A percentile compares a stretch with the other conserved stretches of the same genome.
These are phyloP conservation scores for Fusarium sp. DNA, from an alignment of 2,329 filamentous ascomycete species.

Conservation along the genomic window DNA sequence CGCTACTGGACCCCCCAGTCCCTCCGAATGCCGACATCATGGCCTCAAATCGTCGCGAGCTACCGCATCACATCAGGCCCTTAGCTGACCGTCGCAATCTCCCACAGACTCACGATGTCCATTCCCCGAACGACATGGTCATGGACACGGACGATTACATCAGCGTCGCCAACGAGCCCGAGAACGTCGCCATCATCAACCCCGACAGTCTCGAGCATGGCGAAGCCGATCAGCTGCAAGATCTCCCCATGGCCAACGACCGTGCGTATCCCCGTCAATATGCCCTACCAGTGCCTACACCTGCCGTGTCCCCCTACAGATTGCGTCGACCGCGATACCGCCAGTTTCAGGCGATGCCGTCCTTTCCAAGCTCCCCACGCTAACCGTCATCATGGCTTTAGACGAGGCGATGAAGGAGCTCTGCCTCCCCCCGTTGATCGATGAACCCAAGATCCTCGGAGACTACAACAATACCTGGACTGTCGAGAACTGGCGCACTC, in stretches of 20 bases:
- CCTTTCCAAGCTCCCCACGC: conserved; percentile 11
- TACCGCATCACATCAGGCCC: conserved; percentile 30
- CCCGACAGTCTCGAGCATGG: conserved; percentile 60
- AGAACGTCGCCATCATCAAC: conserved; percentile 65
- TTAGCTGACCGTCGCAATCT: conserved; percentile 40
- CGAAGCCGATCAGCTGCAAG: conserved; percentile 59
- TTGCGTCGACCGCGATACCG: conserved; percentile 1
- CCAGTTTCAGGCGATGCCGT: background rate
- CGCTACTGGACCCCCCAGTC: conserved; percentile 23
- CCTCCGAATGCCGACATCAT: conserved; percentile 39
- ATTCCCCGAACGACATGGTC: conserved; percentile 67
- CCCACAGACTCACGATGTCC: conserved; percentile 62
- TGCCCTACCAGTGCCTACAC: background rate
- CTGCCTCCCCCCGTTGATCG: conserved; percentile 75
- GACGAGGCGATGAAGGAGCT: conserved; percentile 87
- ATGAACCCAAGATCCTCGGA: conserved; percentile 83
- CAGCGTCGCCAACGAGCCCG: conserved; percentile 59
- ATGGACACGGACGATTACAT: conserved; percentile 66
- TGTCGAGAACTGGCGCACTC: conserved; percentile 81
- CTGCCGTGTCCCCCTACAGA: background rate
- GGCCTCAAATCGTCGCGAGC: conserved; percentile 22
- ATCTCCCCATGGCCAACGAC: conserved; percentile 62
- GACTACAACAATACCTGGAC: conserved; percentile 87
- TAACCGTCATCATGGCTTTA: conserved; percentile 49
- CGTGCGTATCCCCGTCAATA: conserved; percentile 53